Base-by-base conservation (phyloP, 805 yeast species). In the Barnettozyma populi region DNA sequence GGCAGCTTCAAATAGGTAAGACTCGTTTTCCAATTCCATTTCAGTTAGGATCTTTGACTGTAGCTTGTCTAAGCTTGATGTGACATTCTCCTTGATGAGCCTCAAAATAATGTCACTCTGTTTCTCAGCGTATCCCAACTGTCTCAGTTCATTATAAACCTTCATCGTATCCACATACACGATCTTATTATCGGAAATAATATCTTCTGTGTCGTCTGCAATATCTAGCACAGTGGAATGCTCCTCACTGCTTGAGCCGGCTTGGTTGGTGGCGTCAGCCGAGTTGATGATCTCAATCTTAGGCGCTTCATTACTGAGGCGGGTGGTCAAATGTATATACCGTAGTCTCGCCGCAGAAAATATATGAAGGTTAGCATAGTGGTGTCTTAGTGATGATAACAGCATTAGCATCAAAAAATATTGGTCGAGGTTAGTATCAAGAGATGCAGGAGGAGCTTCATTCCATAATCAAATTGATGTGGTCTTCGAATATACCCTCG, bases 1-100 rank as follows among this genome's bases (percentile, higher is more conserved):
- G 0, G 97, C 96, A 29, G 97, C 95, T 61, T 90, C 92, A 63
- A 89, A 90, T 13, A 94, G 67, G 61, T 92, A 94, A 20, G 80
- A 76, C 57, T 92, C 97, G 58, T 90, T 92, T 53, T 90, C 96
- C 14, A 89, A 68, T 55, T 89, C 96, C 52, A 80, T 79, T 24
- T 67, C 66, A 20, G 73, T 71, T 16, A 72, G 61, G 16, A 64
- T 59, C 36, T 62, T 59, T 2, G 64, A 66, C 24, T 64, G 57
- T 21, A 70, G 50, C 34, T 63, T 57, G 7, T 58, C 55, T 34
- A 73, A 55, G 18, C 67, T 62, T 7, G 56, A 56, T 7, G 63
- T 55, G 20, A 74, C 50, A 51, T 69, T 58, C 20, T 66, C 66
- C 24, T 68, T 64, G 25, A 74, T 62, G 7, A 72, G 55, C 13